Evolutionary conservation across 345 rosid species (phyloP), one percentile per base, ranked within the genome.

Genomic region (Gossypium rotundifolium): DNA sequence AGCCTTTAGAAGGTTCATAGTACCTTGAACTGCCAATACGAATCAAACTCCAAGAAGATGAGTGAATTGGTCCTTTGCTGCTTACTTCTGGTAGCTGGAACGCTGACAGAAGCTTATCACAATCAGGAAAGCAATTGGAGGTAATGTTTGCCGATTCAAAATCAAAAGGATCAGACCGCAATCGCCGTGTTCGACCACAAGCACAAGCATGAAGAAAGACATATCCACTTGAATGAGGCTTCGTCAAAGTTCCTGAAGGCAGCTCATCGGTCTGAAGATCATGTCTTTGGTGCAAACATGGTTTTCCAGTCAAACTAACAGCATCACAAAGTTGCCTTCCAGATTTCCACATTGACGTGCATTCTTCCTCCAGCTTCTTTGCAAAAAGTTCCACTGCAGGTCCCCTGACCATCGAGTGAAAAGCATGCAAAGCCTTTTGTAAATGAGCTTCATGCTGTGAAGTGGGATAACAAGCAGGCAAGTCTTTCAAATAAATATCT

Each of bases 291-390:
- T 89, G 90, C 87, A 87, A 75, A 63, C 97, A 92, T 40, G 93
- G 93, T 81, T 89, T 92, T 74, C 92, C 96, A 0, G 97, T 90
- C 87, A 92, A 85, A 89, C 97, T 92, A 80, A 87, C 83, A 70
- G 93, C 92, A 81, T 92, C 97, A 81, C 96, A 92, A 8, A 88
- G 87, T 79, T 90, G 97, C 81, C 97, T 88, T 29, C 93, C 96
- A 48, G 92, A 88, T 82, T 83, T 86, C 96, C 97, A 92, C 33
- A 90, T 81, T 71, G 83, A 85, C 13, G 78, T 79, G 82, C 97
- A 92, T 77, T 90, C 97, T 80, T 88, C 90, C 82, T 83, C 85
- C 79, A 92, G 83, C 85, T 75, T 85, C 79, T 85, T 85, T 27
- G 86, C 76, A 82, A 84, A 92, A 42, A 76, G 65, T 20, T 83